A percentile compares a stretch with the other conserved stretches of the same genome.
Evolutionary conservation across 2,329 filamentous ascomycete genomes (phyloP).

Genomic region (Penicillium italicum): DNA sequence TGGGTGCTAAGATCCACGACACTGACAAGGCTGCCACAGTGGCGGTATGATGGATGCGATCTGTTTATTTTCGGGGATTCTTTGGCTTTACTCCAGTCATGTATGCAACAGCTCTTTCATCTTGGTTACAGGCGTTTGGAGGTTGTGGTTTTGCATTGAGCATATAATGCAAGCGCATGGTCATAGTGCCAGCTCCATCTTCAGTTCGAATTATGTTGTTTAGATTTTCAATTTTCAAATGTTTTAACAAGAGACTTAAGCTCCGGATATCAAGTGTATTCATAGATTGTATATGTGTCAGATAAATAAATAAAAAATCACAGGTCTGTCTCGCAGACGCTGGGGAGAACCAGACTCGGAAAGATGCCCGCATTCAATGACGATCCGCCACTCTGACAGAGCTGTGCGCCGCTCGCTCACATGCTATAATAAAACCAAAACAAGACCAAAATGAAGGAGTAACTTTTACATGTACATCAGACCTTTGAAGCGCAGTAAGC

Average conservation of each 20-base stretch:
- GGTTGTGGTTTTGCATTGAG: not conserved
- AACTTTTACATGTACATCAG: conserved; percentile 21
- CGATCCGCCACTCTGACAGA: not conserved
- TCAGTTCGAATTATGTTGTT: not conserved
- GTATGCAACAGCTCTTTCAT: not conserved
- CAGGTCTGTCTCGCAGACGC: conserved; percentile 10
- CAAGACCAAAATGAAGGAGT: conserved; percentile 8
- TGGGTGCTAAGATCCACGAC: conserved; percentile 41
- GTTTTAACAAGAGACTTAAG: not conserved
- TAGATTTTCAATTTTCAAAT: not conserved
- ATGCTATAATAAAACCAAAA: conserved; percentile 22
- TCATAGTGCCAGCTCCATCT: not conserved
- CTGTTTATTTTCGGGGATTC: not conserved
- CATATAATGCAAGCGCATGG: conserved; percentile 1
- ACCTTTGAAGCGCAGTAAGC: not conserved
- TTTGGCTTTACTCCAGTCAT: not conserved
- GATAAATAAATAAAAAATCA: conserved; percentile 5
- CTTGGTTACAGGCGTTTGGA: conserved; percentile 1
- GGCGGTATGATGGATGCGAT: not conserved
- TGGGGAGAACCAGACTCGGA: not conserved
- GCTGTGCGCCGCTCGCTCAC: conserved; percentile 21
- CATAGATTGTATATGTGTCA: conserved; percentile 7
- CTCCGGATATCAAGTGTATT: not conserved
- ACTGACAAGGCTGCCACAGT: conserved; percentile 23
- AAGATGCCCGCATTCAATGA: not conserved